Evolutionary conservation across 2,329 filamentous ascomycete genomes (phyloP).

Genomic region (Aspergillus vadensis): DNA sequence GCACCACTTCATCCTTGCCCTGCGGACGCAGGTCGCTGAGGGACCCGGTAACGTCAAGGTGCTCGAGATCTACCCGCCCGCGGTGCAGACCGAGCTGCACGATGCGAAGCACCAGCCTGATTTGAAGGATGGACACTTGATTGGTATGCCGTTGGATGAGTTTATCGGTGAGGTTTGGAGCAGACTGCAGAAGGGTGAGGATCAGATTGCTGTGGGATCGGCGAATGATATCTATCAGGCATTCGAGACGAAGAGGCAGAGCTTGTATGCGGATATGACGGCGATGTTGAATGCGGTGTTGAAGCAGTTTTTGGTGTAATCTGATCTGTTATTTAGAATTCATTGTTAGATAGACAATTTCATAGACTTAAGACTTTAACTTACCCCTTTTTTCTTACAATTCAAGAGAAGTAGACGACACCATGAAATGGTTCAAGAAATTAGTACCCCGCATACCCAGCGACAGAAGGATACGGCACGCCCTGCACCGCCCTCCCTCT

Average conservation of each 20-base stretch:
- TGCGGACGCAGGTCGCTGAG: constrained; percentile 53
- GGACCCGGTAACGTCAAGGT: constrained; percentile 51
- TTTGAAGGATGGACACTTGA: constrained; percentile 50
- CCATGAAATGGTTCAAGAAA: background rate
- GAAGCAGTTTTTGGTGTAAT: constrained; percentile 26
- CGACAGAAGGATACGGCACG: constrained; percentile 18
- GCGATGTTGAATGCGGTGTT: constrained; percentile 24
- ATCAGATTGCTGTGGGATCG: constrained; percentile 55
- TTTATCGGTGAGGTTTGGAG: constrained; percentile 55
- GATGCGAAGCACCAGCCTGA: constrained; percentile 58
- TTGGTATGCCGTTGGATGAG: constrained; percentile 57
- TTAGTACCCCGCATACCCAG: constrained; percentile 5
- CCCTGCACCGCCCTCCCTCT: constrained; percentile 21
- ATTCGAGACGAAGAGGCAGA: constrained; percentile 54
- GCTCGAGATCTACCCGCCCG: constrained; percentile 58
- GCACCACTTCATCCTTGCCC: constrained; percentile 55
- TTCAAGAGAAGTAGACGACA: no score
- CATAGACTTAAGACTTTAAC: no score
- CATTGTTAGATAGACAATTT: no score
- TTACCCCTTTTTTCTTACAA: no score
- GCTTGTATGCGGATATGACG: constrained; percentile 36
- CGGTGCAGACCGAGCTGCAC: constrained; percentile 60
- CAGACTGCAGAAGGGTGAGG: constrained; percentile 50
- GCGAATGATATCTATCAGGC: constrained; percentile 44
- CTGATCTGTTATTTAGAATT: background rate